phyloP scores from a whole-genome alignment of 2,329 filamentous ascomycete genomes.

The Sarocladium oryzae region DNA sequence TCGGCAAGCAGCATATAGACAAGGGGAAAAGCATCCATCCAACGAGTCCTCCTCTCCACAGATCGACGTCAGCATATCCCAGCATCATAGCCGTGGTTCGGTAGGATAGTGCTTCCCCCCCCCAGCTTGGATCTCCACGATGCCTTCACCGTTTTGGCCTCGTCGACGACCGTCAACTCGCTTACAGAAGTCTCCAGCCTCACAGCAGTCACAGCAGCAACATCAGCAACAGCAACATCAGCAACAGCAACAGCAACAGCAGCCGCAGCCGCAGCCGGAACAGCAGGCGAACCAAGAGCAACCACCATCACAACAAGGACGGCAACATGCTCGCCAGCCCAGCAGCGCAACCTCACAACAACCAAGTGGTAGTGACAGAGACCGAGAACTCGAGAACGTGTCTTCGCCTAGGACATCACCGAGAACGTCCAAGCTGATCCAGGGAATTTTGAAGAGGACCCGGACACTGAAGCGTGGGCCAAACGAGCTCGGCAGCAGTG shows the following conservation, averaged over 20 bases:
- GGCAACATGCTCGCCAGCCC: background rate
- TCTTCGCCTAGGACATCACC: background rate
- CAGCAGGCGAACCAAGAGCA: background rate
- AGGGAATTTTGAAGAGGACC: conserved; percentile 2
- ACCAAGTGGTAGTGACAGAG: background rate
- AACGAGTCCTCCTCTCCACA: too few relatives aligned
- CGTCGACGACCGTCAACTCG: background rate
- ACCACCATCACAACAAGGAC: background rate
- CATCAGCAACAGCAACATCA: background rate
- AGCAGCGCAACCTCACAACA: background rate
- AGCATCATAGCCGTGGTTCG: background rate
- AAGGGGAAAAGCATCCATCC: background rate
- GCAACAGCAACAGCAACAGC: background rate
- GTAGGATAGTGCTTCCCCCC: background rate
- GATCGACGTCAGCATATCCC: background rate
- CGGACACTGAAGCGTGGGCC: background rate
- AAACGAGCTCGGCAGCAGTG: background rate
- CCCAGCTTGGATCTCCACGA: background rate
- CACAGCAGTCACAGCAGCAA: background rate
- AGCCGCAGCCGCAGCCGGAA: background rate
- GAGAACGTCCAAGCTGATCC: background rate
- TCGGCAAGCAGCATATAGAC: background rate
- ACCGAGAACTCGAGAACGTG: too few relatives aligned
- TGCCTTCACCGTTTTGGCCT: conserved; percentile 1
- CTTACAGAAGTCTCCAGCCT: background rate